These are phyloP conservation scores for Breviolum minutum DNA, from an alignment of 73 alveolate genomes.

Conservation along the genomic window DNA sequence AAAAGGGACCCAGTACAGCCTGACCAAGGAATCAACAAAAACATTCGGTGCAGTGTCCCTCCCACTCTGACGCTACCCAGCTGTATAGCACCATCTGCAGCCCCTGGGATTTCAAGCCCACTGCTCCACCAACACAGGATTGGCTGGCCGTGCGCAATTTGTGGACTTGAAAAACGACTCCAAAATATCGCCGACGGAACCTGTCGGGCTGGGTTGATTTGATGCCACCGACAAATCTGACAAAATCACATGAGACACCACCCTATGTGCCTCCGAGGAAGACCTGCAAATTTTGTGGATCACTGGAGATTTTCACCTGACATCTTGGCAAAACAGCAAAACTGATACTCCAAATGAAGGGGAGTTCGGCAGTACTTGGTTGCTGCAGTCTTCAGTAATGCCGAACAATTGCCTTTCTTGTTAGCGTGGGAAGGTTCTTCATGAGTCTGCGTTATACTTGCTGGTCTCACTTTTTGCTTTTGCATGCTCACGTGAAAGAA, in stretches of 20 bases:
- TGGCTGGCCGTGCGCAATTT: constrained; percentile 32
- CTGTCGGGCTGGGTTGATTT: neutral
- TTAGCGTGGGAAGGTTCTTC: too few relatives aligned
- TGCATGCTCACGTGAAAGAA: too few relatives aligned
- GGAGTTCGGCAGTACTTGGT: too few relatives aligned
- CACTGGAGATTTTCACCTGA: constrained; percentile 81
- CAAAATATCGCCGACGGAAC: constrained; percentile 91
- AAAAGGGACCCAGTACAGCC: too few relatives aligned
- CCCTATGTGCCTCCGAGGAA: constrained; percentile 27
- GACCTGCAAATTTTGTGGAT: constrained; percentile 63
- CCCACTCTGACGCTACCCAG: too few relatives aligned
- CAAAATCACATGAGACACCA: neutral
- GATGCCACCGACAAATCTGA: neutral
- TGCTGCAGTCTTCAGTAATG: too few relatives aligned
- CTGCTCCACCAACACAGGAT: neutral
- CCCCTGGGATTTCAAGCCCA: neutral
- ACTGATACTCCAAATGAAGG: neutral
- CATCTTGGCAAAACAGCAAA: neutral
- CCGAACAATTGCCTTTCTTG: too few relatives aligned
- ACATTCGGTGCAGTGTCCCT: too few relatives aligned
- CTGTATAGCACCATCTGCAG: too few relatives aligned
- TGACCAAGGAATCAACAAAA: too few relatives aligned
- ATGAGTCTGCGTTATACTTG: too few relatives aligned
- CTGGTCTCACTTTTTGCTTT: too few relatives aligned
- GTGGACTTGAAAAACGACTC: constrained; percentile 88